These are phyloP conservation scores for Xylaria polymorpha DNA, from an alignment of 2,329 filamentous ascomycete genomes.

Conservation along the genomic window DNA sequence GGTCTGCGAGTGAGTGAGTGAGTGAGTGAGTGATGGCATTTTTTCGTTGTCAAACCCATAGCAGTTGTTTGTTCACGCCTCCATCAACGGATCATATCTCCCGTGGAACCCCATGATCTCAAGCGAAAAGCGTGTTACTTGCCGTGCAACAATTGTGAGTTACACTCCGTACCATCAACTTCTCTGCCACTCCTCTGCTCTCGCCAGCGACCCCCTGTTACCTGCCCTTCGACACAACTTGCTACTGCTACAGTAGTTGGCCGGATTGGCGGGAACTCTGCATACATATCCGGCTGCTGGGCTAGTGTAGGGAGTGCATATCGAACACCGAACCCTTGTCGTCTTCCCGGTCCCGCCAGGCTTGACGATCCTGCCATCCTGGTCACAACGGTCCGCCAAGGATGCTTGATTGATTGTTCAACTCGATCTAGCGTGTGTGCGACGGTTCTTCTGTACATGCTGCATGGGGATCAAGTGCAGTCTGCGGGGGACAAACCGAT, in stretches of 20 bases:
- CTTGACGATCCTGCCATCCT: slow-evolving; percentile 38
- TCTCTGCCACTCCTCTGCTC: no score
- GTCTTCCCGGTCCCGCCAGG: slow-evolving; percentile 18
- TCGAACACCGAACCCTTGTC: slow-evolving; percentile 27
- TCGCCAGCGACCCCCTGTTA: background rate
- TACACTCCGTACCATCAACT: no score
- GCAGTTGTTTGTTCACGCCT: no score
- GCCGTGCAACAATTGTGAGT: slow-evolving; percentile 7
- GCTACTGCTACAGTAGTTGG: slow-evolving; percentile 23
- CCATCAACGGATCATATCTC: slow-evolving; percentile 8
- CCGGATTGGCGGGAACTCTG: slow-evolving; percentile 27
- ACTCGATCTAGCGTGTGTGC: slow-evolving; percentile 43
- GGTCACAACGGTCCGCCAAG: slow-evolving; percentile 43
- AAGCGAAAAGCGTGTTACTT: background rate
- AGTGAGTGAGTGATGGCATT: background rate
- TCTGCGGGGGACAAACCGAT: slow-evolving; percentile 55
- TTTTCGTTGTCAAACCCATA: background rate
- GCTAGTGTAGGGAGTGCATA: slow-evolving; percentile 28
- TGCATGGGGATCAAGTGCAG: slow-evolving; percentile 52
- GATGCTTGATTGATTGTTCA: slow-evolving; percentile 38
- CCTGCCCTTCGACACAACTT: background rate
- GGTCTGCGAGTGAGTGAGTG: background rate
- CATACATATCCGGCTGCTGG: slow-evolving; percentile 34
- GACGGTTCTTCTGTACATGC: slow-evolving; percentile 44
- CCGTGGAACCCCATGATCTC: slow-evolving; percentile 2